phyloP scores from a whole-genome alignment of 805 yeast species.

The Saturnispora mendoncae region DNA sequence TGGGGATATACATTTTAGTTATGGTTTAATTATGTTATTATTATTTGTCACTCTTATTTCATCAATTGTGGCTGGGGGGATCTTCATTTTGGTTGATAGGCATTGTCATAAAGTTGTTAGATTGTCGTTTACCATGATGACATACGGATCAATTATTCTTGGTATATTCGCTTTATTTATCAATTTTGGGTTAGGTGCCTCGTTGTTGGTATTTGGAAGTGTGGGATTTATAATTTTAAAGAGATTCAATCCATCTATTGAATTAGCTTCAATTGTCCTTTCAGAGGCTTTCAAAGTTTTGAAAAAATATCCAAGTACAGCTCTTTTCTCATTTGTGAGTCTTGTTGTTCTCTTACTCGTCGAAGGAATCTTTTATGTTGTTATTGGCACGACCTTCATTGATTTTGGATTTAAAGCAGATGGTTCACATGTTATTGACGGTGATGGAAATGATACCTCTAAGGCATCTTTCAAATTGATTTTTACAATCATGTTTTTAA shows the following conservation, averaged over 20 bases:
- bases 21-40: slow-evolving; percentile 42
- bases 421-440: slow-evolving; percentile 11
- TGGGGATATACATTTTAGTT: slow-evolving; percentile 2
- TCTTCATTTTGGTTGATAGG: slow-evolving; percentile 53
- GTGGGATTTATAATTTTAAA: slow-evolving; percentile 47
- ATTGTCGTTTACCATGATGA: slow-evolving; percentile 58
- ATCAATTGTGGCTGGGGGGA: slow-evolving; percentile 45
- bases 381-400: slow-evolving; percentile 11
- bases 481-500: slow-evolving; percentile 39
- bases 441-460: slow-evolving; percentile 16
- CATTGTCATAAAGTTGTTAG: slow-evolving; percentile 62
- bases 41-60: slow-evolving; percentile 56
- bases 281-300: slow-evolving; percentile 60
- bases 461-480: slow-evolving; percentile 44
- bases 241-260: slow-evolving; percentile 17
- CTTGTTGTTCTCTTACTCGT: slow-evolving; percentile 20
- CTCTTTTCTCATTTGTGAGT: slow-evolving; percentile 33
- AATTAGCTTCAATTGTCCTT: slow-evolving; percentile 23
- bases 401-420: slow-evolving; percentile 14
- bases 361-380: slow-evolving; percentile 6
- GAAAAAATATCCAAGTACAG: slow-evolving; percentile 59
- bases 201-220: slow-evolving; percentile 31
- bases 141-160: slow-evolving; percentile 46
- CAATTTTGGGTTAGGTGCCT: not conserved
- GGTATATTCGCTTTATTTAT: not conserved